Conservation (phyloP, 225 moss, liverwort and hornwort species). For the Marchantia paleacea region DNA sequence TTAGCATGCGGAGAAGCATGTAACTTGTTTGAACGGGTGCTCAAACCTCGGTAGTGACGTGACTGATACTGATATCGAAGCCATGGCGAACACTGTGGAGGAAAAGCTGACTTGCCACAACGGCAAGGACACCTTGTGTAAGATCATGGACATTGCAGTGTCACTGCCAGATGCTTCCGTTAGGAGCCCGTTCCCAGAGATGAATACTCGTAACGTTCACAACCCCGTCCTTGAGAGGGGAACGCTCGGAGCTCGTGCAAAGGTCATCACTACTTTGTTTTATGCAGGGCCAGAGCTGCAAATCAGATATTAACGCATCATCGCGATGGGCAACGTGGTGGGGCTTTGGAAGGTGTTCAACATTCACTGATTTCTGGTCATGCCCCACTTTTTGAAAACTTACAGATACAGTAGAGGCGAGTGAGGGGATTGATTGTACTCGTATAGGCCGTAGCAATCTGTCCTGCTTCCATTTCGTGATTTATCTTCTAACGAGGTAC, state of each 20-base stretch:
- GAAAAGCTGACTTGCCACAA: too few species aligned
- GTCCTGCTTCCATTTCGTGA: neutral
- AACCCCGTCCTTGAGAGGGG: neutral
- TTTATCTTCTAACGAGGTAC: neutral
- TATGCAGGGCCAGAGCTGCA: too few species aligned
- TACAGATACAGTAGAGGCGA: neutral
- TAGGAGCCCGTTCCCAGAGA: neutral
- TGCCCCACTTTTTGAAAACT: neutral
- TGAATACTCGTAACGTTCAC: neutral
- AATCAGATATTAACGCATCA: neutral
- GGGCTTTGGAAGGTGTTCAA: neutral
- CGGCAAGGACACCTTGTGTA: too few species aligned
- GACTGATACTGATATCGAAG: too few species aligned
- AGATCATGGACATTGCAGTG: neutral
- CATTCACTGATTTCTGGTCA: neutral
- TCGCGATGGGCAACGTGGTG: neutral
- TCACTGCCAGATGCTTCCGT: neutral
- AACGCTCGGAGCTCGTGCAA: neutral
- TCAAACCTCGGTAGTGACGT: too few species aligned
- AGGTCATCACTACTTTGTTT: neutral
- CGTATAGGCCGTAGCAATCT: neutral
- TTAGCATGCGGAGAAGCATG: too few species aligned
- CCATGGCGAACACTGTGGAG: too few species aligned
- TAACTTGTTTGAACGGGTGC: too few species aligned
- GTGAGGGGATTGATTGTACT: neutral